Evolutionary conservation across 202 grass and related monocot genomes (phyloP).

Genomic region (Setaria viridis): DNA sequence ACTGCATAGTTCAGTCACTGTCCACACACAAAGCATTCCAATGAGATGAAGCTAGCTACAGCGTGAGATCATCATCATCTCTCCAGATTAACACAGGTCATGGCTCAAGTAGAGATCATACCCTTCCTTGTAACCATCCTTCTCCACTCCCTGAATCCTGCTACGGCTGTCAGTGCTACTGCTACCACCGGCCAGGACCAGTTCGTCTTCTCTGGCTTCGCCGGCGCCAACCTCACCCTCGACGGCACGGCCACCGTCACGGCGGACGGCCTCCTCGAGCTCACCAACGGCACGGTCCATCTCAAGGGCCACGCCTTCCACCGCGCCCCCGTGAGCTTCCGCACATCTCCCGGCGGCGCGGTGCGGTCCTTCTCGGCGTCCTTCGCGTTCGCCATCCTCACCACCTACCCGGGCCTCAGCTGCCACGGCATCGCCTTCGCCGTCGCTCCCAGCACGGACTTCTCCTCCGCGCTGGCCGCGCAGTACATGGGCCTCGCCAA

Average conservation of each 20-base stretch:
- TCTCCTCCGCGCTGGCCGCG: not conserved
- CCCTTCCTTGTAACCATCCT: not conserved
- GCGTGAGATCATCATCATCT: not conserved
- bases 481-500: conserved; percentile 51
- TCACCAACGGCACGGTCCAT: conserved; percentile 23
- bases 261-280: conserved; percentile 6
- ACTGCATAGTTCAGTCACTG: too few species aligned
- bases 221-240: conserved; percentile 33
- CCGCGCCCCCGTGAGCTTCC: conserved; percentile 21
- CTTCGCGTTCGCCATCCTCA: conserved; percentile 55
- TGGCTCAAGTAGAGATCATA: not conserved
- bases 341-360: too few species aligned
- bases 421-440: conserved; percentile 53
- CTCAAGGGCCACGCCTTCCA: conserved; percentile 36
- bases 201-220: conserved; percentile 43
- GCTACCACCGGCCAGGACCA: not conserved
- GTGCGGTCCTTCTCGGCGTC: conserved; percentile 60
- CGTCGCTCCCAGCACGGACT: not conserved
- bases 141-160: not conserved
- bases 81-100: not conserved
- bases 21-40: too few species aligned
- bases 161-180: not conserved
- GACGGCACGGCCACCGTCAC: conserved; percentile 17
- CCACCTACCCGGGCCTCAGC: conserved; percentile 19
- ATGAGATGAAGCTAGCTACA: too few species aligned